Conservation (phyloP, 148 eudicot genomes). For the Pharnaceum exiguum region DNA sequence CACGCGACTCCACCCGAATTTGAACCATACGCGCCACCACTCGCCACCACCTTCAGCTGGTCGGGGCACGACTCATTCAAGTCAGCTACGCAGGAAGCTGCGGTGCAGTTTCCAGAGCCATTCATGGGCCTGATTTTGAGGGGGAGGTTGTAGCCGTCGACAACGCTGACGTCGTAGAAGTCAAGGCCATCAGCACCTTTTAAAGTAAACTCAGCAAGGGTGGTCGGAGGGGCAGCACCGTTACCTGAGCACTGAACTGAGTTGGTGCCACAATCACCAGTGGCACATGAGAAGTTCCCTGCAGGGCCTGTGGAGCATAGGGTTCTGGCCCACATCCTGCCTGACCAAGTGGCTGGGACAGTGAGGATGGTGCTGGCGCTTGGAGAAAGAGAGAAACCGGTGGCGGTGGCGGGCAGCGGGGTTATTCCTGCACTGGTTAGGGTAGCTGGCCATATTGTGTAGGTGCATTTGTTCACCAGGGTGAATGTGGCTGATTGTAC, state of each 20-base stretch:
- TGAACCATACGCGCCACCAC: neutral
- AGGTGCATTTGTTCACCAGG: slow-evolving; percentile 50
- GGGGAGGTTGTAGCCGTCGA: slow-evolving; percentile 79
- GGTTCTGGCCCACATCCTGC: slow-evolving; percentile 84
- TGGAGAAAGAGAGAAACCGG: slow-evolving; percentile 53
- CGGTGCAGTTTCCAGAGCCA: slow-evolving; percentile 44
- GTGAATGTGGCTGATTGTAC: slow-evolving; percentile 55
- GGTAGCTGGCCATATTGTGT: slow-evolving; percentile 74
- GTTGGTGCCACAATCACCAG: slow-evolving; percentile 64
- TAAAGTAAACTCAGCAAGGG: slow-evolving; percentile 78
- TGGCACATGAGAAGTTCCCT: slow-evolving; percentile 53
- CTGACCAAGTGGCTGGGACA: slow-evolving; percentile 65
- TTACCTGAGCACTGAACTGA: slow-evolving; percentile 47
- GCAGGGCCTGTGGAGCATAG: slow-evolving; percentile 40
- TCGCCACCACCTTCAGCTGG: slow-evolving; percentile 27
- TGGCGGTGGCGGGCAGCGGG: slow-evolving; percentile 51
- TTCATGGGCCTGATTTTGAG: slow-evolving; percentile 48
- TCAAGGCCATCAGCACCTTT: slow-evolving; percentile 57
- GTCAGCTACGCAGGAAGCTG: slow-evolving; percentile 53
- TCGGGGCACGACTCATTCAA: slow-evolving; percentile 51
- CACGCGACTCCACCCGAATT: slow-evolving; percentile 43
- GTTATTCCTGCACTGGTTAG: slow-evolving; percentile 67
- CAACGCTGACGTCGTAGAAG: slow-evolving; percentile 86
- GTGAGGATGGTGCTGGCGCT: slow-evolving; percentile 31
- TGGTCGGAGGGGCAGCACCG: slow-evolving; percentile 69